Conservation (phyloP, 441 rosid genomes). For the Croton setiger region DNA sequence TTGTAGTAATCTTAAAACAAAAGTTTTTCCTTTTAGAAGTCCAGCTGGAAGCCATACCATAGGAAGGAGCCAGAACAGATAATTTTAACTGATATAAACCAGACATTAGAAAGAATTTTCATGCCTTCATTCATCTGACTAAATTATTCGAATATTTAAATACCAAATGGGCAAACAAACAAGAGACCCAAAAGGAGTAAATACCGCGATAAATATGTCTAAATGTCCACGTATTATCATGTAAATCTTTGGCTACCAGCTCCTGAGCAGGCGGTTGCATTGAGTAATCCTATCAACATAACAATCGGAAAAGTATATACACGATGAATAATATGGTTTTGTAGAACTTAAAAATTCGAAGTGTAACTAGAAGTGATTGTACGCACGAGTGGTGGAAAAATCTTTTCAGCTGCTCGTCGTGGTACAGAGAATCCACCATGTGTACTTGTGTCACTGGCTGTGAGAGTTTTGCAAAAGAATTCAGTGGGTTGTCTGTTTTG, state of each 20-base stretch:
- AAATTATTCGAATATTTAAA: background rate
- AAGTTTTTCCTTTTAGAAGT: background rate
- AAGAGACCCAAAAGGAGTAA: background rate
- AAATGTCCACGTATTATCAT: constrained; percentile 85
- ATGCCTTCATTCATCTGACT: constrained; percentile 9
- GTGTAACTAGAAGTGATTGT: constrained; percentile 1
- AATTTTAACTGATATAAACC: background rate
- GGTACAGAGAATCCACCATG: constrained; percentile 98
- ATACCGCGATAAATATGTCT: constrained; percentile 94
- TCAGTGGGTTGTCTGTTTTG: constrained; percentile 75
- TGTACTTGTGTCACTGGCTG: constrained; percentile 97
- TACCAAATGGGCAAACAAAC: background rate
- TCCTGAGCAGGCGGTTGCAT: constrained; percentile 98
- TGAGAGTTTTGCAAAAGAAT: constrained; percentile 94
- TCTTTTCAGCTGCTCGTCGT: constrained; percentile 94
- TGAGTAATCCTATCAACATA: constrained; percentile 59
- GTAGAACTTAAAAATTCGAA: constrained; percentile 4
- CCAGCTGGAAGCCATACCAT: background rate
- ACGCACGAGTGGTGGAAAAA: constrained; percentile 83
- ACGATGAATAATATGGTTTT: constrained; percentile 2
- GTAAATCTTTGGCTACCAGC: constrained; percentile 79
- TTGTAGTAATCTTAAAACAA: background rate
- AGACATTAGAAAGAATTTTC: background rate
- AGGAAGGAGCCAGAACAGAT: background rate
- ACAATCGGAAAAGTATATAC: constrained; percentile 21